phyloP scores from a whole-genome alignment of 106 monocot genomes.

The Platanthera zijinensis region DNA sequence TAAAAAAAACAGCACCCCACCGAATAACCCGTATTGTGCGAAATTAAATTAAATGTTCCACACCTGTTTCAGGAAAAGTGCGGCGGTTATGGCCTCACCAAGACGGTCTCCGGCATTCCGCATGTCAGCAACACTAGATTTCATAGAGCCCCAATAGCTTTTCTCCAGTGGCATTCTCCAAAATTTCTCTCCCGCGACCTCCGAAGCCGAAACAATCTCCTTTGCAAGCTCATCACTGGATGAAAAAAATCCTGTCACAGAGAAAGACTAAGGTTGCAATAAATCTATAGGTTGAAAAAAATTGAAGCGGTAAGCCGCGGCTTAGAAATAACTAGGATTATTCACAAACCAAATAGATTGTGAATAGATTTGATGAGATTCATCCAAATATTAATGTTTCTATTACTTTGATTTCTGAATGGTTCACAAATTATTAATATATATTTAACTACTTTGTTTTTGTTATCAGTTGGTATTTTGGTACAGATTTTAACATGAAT shows the following conservation, averaged over 20 bases:
- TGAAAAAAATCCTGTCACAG: conserved; percentile 44
- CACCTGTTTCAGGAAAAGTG: conserved; percentile 81
- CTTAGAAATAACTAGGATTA: too few species aligned
- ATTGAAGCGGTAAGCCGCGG: too few species aligned
- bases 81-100: conserved; percentile 62
- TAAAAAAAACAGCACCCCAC: neutral
- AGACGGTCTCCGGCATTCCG: conserved; percentile 54
- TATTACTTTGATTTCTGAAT: too few species aligned
- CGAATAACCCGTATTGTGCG: neutral
- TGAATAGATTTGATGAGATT: too few species aligned
- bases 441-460: neutral
- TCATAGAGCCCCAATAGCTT: conserved; percentile 76
- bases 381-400: too few species aligned
- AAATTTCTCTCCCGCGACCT: conserved; percentile 53
- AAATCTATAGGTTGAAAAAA: too few species aligned
- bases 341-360: too few species aligned
- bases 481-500: too few species aligned
- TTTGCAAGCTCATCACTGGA: conserved; percentile 61
- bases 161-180: conserved; percentile 75
- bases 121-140: conserved; percentile 78
- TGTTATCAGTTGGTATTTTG: neutral
- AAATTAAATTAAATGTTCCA: too few species aligned
- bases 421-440: neutral
- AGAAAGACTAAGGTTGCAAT: neutral
- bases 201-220: conserved; percentile 40